Base-by-base conservation (phyloP, 768 basidiomycete genomes). In the Rhodotorula babjevae region DNA sequence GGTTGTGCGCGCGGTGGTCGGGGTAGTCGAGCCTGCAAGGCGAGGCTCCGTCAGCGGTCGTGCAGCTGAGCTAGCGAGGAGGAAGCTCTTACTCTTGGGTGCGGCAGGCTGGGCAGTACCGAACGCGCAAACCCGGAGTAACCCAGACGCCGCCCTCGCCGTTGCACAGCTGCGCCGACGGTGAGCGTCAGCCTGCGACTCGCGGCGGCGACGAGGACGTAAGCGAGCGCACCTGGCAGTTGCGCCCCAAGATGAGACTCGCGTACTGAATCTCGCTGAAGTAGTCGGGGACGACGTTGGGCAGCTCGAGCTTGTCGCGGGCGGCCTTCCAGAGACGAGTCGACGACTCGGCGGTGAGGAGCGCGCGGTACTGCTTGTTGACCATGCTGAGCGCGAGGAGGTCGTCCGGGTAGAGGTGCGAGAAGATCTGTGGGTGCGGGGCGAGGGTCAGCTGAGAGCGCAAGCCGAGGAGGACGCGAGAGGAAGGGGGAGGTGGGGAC, bases 401-500 rank as follows among this genome's bases (percentile, higher is more conserved):
- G 70, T 75, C 63, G 77, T 77, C 77, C 78, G 61, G 80, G 71
- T 65, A 76, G 77, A 73, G 75, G 75, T 59, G 25, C 6, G 71
- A 60, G 62, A 67, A 63, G 66, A 68, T 64, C 70, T 72, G 60
- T 33, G 11, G 1, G n/a, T 12, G 53, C 14, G 12, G 1, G 3
- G n/a, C n/a, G 16, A 7, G n/a, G 8, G n/a, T 55, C 29, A 55
- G 50, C 25, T 25, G 23, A 27, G 50, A 23, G 11, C 23, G 7
- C 23, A 12, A 27, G 50, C 8, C 11, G 2, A 4, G 11, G 50
- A 8, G 6, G 15, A 49, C n/a, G 2, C 49, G 49, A 19, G 49
- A 19, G 23, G 23, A 18, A 5, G 49, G 3, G 23, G 36, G 36
- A 3, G n/a, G n/a, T n/a, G n/a, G n/a, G n/a, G n/a, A n/a, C n/a